Conservation (phyloP, 1,284 basidiomycete genomes). For the Cutaneotrichosporon spelunceum region DNA sequence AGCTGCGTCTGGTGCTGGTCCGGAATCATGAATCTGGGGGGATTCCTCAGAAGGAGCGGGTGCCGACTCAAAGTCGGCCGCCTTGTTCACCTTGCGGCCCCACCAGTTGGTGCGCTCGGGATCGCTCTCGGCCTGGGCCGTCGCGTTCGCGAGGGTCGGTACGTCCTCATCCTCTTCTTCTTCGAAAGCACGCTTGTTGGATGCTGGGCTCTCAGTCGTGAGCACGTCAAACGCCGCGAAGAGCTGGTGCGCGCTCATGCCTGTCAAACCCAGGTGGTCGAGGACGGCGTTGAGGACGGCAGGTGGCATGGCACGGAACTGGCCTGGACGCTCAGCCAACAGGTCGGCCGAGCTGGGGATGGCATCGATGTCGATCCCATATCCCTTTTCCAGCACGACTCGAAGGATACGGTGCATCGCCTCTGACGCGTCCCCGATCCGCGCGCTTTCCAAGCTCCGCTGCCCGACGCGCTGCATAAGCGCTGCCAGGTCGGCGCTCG, state of each 20-base stretch:
- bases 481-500: constrained; percentile 9
- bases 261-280: constrained; percentile 6
- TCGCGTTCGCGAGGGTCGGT: constrained; percentile 1
- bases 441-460: neutral
- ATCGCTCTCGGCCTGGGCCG: constrained; percentile 2
- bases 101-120: constrained; percentile 14
- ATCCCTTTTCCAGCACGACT: constrained; percentile 17
- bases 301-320: constrained; percentile 4
- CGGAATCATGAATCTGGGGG: neutral
- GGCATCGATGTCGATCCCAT: constrained; percentile 21
- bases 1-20: no score
- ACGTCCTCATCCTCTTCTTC: constrained; percentile 22
- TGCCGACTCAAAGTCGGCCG: neutral
- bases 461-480: constrained; percentile 4
- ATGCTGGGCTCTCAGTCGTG: neutral
- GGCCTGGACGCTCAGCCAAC: neutral
- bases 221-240: constrained; percentile 20
- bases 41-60: neutral
- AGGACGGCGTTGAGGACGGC: constrained; percentile 17
- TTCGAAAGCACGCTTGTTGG: constrained; percentile 6
- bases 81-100: constrained; percentile 4
- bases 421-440: neutral
- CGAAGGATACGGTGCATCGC: constrained; percentile 17
- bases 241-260: constrained; percentile 12
- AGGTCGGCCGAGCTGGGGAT: constrained; percentile 17